Conservation (phyloP, 2,329 filamentous ascomycete genomes). For the Blastomyces emzantsi region DNA sequence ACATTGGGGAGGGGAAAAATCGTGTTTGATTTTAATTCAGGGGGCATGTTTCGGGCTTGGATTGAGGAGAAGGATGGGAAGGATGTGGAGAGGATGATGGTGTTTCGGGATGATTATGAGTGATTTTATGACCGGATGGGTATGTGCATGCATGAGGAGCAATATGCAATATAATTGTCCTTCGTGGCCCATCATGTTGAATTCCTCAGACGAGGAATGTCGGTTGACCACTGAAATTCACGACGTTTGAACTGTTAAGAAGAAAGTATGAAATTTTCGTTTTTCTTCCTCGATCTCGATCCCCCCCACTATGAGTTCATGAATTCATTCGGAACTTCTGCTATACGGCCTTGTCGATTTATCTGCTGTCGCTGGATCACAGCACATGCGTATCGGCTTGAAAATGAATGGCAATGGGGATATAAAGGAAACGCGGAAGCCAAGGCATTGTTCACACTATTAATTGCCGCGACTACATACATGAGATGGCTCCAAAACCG, state of each 20-base stretch:
- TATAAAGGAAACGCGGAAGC: neutral
- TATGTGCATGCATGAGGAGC: neutral
- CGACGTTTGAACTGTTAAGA: neutral
- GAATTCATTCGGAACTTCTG: no score
- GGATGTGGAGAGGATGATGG: conserved; percentile 35
- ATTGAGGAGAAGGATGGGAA: conserved; percentile 34
- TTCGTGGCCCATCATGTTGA: neutral
- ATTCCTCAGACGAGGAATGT: neutral
- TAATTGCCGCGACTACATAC: neutral
- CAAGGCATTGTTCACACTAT: neutral
- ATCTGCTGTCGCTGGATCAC: neutral
- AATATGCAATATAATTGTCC: no score
- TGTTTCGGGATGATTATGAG: conserved; percentile 35
- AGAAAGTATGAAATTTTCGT: neutral
- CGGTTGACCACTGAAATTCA: neutral
- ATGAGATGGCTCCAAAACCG: conserved; percentile 2
- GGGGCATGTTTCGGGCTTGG: conserved; percentile 79
- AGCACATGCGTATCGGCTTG: neutral
- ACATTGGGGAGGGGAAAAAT: conserved; percentile 40
- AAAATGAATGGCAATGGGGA: neutral
- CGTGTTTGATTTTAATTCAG: conserved; percentile 73
- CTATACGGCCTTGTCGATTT: no score
- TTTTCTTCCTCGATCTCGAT: neutral
- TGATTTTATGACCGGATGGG: conserved; percentile 10
- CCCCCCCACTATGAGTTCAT: no score